phyloP scores from a whole-genome alignment of 345 rosid genomes.

The Gynandropsis gynandra region DNA sequence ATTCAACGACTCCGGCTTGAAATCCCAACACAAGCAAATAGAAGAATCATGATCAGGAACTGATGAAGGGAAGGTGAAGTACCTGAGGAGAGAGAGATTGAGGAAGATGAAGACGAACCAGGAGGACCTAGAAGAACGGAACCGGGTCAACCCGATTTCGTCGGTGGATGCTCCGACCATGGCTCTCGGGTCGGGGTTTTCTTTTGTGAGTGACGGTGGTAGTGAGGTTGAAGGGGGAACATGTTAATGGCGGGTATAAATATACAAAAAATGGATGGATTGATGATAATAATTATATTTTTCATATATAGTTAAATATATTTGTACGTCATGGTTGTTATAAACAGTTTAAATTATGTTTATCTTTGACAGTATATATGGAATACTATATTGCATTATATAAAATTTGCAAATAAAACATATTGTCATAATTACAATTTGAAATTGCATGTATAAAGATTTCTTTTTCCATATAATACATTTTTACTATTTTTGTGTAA shows the following conservation, averaged over 20 bases:
- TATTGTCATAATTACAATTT: no score
- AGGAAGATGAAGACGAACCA: conserved; percentile 24
- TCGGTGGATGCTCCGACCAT: conserved; percentile 11
- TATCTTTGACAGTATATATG: no score
- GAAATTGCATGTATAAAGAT: no score
- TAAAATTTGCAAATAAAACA: no score
- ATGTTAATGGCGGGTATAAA: conserved; percentile 12
- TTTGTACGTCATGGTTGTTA: no score
- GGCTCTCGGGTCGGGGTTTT: conserved; percentile 8
- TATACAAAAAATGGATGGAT: no score
- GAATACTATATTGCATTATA: no score
- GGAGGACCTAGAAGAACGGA: conserved; percentile 10
- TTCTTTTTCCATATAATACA: no score
- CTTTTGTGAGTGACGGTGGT: conserved; percentile 9
- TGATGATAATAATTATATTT: no score
- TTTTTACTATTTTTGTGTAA: no score
- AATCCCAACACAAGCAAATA: neutral
- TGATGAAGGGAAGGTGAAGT: neutral
- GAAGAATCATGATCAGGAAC: neutral
- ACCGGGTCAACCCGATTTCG: conserved; percentile 22
- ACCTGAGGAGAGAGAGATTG: conserved; percentile 32
- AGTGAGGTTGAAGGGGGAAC: neutral
- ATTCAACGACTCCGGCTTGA: neutral
- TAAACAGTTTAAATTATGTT: no score
- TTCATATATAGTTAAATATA: no score